A percentile compares a stretch with the other conserved stretches of the same genome.
phyloP scores from a whole-genome alignment of 495 filamentous ascomycete genomes.

The Extremus antarcticus region DNA sequence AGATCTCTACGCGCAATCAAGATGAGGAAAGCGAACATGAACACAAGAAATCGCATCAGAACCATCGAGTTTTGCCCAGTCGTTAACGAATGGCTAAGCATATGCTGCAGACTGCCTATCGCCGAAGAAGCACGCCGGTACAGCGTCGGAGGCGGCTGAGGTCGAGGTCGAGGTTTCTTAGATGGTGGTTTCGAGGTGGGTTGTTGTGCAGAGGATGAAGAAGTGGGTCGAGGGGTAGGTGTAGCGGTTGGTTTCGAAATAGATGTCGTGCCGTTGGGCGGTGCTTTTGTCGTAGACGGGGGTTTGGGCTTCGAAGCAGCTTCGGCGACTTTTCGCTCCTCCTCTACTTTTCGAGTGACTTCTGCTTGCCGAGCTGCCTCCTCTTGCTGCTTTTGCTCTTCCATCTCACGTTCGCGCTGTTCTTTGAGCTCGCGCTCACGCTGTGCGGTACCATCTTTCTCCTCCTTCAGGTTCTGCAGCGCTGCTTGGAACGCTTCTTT shows the following conservation, averaged over 20 bases:
- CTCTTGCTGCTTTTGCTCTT: conserved; percentile 46
- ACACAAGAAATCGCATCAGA: conserved; percentile 64
- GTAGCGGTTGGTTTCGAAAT: conserved; percentile 2
- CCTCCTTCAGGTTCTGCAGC: conserved; percentile 46
- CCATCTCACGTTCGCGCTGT: conserved; percentile 53
- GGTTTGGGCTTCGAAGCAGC: conserved; percentile 17
- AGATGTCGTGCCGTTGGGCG: background rate
- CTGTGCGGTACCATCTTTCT: conserved; percentile 64
- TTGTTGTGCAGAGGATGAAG: background rate
- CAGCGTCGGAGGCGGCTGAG: conserved; percentile 6
- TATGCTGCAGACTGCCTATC: conserved; percentile 10
- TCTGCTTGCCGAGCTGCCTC: conserved; percentile 35
- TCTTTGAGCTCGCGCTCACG: conserved; percentile 49
- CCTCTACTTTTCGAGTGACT: conserved; percentile 47
- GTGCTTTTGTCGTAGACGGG: background rate
- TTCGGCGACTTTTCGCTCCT: conserved; percentile 47
- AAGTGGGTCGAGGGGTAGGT: background rate
- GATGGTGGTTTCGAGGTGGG: conserved; percentile 20
- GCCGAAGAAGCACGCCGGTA: conserved; percentile 15
- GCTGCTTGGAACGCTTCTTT: conserved; percentile 75
- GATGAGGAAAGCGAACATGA: conserved; percentile 68
- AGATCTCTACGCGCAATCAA: conserved; percentile 65
- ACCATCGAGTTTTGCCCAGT: conserved; percentile 50
- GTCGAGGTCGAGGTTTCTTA: conserved; percentile 28
- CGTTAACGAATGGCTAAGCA: conserved; percentile 34